Base-by-base conservation (phyloP, 169 alveolate genomes). In the Eimeria tenella region DNA sequence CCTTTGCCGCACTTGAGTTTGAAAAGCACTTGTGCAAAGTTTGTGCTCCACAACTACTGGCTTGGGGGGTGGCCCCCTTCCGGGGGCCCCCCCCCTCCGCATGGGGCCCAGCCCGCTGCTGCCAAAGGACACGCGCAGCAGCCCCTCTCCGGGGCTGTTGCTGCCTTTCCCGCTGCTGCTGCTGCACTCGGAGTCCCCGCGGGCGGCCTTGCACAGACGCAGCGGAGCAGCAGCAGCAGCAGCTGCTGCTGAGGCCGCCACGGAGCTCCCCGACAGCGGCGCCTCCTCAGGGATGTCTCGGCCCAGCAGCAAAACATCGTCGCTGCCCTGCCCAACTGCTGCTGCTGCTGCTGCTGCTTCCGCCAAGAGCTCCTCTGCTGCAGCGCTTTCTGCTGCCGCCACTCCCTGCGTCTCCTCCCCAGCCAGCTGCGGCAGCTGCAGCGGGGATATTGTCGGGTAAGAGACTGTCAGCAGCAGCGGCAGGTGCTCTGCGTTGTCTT, bases 301-400 rank as follows among this genome's bases (percentile, higher is more conserved):
- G 25, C 53, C 71, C 11, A 79, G 88, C 10, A 79, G 88, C 88
- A 79, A 19, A 13, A 55, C 19, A 5, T 79, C 88, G n/a, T 53
- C 88, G 58, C 49, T 53, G 52, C 19, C 88, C 31, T 79, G 88
- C 4, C 88, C 49, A 17, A 53, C 68, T 19, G 88, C 88, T 50
- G 84, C 84, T 79, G 88, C 88, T 52, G 88, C 88, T 50, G 88
- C 88, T 68, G 77, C 77, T 79, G 88, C 88, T 53, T 79, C 88
- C 17, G 88, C 88, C 5, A 79, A 17, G 5, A 79, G 31, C n/a
- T 79, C 88, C 17, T 63, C 68, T 7, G 88, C 88, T 7, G 70
- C 88, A 5, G 65, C 52, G 11, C 13, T n/a, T n/a, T 68, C 49
- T n/a, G 11, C 77, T 13, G 49, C 77, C 4, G 31, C 77, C 11